Base-by-base conservation (phyloP, 768 basidiomycete species). In the Zangia roseola region DNA sequence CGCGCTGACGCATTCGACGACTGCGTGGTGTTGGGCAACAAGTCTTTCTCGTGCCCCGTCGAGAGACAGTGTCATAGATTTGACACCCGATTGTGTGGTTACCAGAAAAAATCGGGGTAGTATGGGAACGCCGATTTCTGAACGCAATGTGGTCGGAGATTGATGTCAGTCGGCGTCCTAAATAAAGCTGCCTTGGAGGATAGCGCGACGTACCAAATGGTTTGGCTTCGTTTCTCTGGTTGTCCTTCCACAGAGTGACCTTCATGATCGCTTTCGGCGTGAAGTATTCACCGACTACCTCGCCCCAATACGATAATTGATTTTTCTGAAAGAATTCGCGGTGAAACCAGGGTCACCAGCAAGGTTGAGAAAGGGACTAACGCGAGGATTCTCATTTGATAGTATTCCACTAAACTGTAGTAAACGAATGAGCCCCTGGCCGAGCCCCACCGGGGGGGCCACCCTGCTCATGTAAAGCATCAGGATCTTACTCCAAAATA, bases 231-330 rank as follows among this genome's bases (percentile, higher is more conserved):
- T 75, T 78, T 57, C 75, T 78, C 61, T 83, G 80, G 58, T 87
- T 90, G 64, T 91, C 89, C 62, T 88, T 88, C 90, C 90, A 91
- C n/a, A 92, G 69, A 3, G 88, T 91, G 56, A 92, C 76, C 63
- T 83, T 88, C 81, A 91, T 81, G 39, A 79, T 67, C 19, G 88
- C 85, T 50, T 80, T 80, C 3, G 81, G 76, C 9, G 81, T 80
- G 60, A 91, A 92, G 55, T 83, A 91, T 24, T 84, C 81, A 41
- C 74, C 74, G 50, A 90, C 78, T 31, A 89, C 58, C 4, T 71
- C 70, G 10, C 73, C 71, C 91, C 90, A 92, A 72, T 78, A 86
- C 13, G 77, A 72, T 39, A 87, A 69, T 57, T 80, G 75, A 41
- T 81, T 63, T 76, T 87, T 86, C 77, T 86, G 55, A 25, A 37